Evolutionary conservation across 495 filamentous ascomycete species (phyloP).

Genomic region (Hypoxylon lienhwacheense): DNA sequence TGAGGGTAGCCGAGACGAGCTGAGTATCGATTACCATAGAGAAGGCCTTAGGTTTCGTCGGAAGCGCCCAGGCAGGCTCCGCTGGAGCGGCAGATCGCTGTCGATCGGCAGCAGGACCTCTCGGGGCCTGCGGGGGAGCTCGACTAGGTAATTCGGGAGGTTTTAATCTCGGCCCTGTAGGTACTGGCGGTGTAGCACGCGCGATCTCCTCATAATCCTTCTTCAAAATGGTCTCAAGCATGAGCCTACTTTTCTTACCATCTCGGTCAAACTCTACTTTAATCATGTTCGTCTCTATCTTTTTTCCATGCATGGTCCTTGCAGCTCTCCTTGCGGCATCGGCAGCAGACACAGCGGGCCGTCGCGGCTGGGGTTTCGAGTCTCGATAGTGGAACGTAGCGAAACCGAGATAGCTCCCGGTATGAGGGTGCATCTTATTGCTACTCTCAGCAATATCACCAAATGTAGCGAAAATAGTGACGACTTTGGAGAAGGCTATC

Average conservation of each 20-base stretch:
- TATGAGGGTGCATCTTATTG: conserved; percentile 89
- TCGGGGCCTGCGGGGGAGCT: conserved; percentile 79
- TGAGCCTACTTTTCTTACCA: conserved; percentile 72
- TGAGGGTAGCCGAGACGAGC: conserved; percentile 65
- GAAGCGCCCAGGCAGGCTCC: conserved; percentile 37
- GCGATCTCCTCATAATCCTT: conserved; percentile 59
- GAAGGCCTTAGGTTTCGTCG: conserved; percentile 49
- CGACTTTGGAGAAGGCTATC: conserved; percentile 73
- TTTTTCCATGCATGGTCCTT: conserved; percentile 63
- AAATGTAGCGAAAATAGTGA: conserved; percentile 78
- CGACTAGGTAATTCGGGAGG: conserved; percentile 52
- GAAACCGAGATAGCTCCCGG: conserved; percentile 88
- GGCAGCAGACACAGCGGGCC: conserved; percentile 63
- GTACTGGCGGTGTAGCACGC: conserved; percentile 41
- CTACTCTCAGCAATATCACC: conserved; percentile 87
- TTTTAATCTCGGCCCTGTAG: conserved; percentile 46
- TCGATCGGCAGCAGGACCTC: conserved; percentile 76
- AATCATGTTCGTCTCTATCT: conserved; percentile 73
- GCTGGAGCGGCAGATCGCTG: conserved; percentile 31
- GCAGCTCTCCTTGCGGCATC: conserved; percentile 79
- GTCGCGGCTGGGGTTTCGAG: conserved; percentile 52
- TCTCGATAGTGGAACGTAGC: conserved; percentile 89
- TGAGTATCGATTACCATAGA: conserved; percentile 60
- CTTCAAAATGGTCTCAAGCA: conserved; percentile 71
- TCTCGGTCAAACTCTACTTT: conserved; percentile 87